Evolutionary conservation across 2,329 filamentous ascomycete species (phyloP), one percentile per base, ranked within the genome.

Genomic region (Colletotrichum karsti): DNA sequence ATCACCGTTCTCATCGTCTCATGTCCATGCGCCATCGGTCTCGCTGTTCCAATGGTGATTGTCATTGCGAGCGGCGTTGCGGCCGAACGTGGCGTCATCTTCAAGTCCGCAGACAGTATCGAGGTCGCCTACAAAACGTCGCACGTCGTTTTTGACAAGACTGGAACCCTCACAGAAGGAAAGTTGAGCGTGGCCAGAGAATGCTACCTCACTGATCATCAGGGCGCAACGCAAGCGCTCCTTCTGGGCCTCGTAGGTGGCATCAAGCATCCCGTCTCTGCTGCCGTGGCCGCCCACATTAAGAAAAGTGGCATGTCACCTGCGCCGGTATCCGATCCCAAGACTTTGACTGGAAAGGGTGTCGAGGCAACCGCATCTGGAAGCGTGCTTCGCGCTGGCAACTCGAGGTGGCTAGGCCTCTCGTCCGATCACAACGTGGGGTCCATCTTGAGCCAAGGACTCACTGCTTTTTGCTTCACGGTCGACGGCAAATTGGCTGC

Each of bases 71-170:
- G 88, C 15, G 91, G 92, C 1, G 84, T 92, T 1, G 91, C 88
- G 0, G 92, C 92, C 0, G 79, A 84, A 51, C 78, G 80, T 9
- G 92, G 92, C 0, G 82, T 95, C 15, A 85, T 95, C 24, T 90
- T 95, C 79, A 92, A 93, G 73, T 85, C 88, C 1, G 87, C 90
- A 0, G 83, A 88, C 44, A 85, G 84, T 2, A 88, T 93, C 20
- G 92, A 94, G 74, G 77, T 86, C 1, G 89, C 88, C 0, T 80
- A 86, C 60, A 90, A 87, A 66, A 80, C 87, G 0, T 85, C 88
- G 0, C 88, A 94, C 72, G 86, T 94, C 2, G 85, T 95, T 0
- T 92, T 95, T 71, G 92, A 95, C 81, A 95, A 95, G 78, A 95
- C 93, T 0, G 92, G 93, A 0, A 95, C 92, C 0, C 76, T 95